Evolutionary conservation across 805 yeast genomes (phyloP), one percentile per base, ranked within the genome.

Genomic region (Candida golubevii): DNA sequence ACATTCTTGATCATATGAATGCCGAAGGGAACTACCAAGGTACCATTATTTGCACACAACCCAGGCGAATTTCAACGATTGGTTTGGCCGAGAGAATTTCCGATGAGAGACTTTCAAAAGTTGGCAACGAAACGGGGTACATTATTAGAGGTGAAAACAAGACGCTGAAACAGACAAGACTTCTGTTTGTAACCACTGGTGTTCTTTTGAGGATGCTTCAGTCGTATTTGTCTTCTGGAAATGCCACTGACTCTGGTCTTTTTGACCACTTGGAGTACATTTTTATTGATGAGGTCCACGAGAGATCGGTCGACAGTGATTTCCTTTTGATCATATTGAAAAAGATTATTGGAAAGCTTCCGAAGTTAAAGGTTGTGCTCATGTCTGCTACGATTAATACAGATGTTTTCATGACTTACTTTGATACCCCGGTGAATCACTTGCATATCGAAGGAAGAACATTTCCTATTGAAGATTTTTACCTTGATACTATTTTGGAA

Each of bases 281-380:
- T 33, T 81, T 90, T 34, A 80, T 90, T 33, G 98, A 91, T 71
- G 98, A 91, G 65, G 98, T 91, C n/a, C 98, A 91, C 61, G 98
- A 91, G 64, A 69, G 98, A 53, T 88, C 97, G 0, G 79, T 90
- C 44, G 98, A 91, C 56, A 81, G 90, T 48, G 98, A 91, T 62
- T 81, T 90, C 45, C 69, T 91, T 33, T 69, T 91, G 41, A 87
- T 89, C 41, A 75, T 91, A 38, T 67, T 91, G 49, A 89, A 87
- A 55, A 75, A 74, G 33, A 66, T 88, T 5, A 55, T 82, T 51
- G 57, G 65, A 9, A 72, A 70, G 39, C 74, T 66, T 42, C 77
- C 78, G 0, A 74, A 79, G 0, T 60, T 90, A 46, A 85, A 80
- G 55, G 71, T 91, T 29, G 74, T 91, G 8, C 71, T 93, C 40